Base-by-base conservation (phyloP, 768 basidiomycete species). In the Suillus plorans region DNA sequence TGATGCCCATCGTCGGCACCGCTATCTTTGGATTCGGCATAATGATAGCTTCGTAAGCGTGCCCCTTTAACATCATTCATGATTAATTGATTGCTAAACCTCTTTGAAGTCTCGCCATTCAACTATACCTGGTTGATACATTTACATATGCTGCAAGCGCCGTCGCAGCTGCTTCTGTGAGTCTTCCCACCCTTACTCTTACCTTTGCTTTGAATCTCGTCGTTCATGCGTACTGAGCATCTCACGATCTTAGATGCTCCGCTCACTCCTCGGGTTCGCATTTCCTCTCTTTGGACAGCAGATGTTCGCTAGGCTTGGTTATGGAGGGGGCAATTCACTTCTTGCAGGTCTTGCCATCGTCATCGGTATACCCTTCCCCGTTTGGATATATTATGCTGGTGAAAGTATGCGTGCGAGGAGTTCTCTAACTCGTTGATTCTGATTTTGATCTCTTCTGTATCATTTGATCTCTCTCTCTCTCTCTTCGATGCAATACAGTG, bases 111-210 rank as follows among this genome's bases (percentile, higher is more conserved):
- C 80, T 91, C 34, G 88, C 89, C 0, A 89, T 90, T 60, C 82
- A 84, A 70, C 76, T 90, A 34, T 90, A 91, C 69, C 82, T 92
- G 37, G 87, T 90, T 25, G 89, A 91, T 73, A 80, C 88, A 0
- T 91, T 90, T 76, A 80, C 78, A 10, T 89, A 84, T 68, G 87
- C 88, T 42, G 89, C 89, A 10, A 87, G 85, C 65, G 89, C 89
- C 1, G 73, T 85, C 6, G 84, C 86, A 0, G 87, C 88, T 3
- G 85, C 86, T 45, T 79, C 88, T 10, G 88, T 89, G 69, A 60
- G 81, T 75, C 18, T 36, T 58, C 53, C 25, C n/a, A 4, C 9
- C 28, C 62, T 64, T 5, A 10, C 20, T n/a, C n/a, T 47, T 5
- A 13, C n/a, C 10, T 61, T n/a, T 6, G 5, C 12, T 13, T 13